Percentiles rank a stretch among this genome's conserved stretches.
phyloP scores from a whole-genome alignment of 164 flowering plant species.

The Echeveria elegans region DNA sequence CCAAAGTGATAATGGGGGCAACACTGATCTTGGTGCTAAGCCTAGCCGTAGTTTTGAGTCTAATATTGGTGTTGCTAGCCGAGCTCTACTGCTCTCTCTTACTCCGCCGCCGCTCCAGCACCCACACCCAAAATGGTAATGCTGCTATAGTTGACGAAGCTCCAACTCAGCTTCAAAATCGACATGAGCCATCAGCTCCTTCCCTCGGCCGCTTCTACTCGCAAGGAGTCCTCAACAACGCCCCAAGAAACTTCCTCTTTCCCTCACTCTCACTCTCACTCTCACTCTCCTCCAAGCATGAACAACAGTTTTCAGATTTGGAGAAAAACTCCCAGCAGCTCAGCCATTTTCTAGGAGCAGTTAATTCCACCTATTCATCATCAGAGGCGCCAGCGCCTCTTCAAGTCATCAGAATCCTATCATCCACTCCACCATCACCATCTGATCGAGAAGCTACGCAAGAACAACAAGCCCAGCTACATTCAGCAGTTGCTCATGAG shows the following conservation, averaged over 20 bases:
- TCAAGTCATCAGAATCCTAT: constrained; percentile 17
- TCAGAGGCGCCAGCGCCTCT: constrained; percentile 12
- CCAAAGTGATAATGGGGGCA: constrained; percentile 69
- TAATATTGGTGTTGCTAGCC: constrained; percentile 56
- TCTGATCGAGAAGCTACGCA: background rate
- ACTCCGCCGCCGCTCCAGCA: constrained; percentile 29
- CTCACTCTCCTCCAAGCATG: constrained; percentile 7
- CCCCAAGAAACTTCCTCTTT: constrained; percentile 61
- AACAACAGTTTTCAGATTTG: background rate
- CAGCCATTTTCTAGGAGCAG: constrained; percentile 15
- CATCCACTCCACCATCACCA: constrained; percentile 18
- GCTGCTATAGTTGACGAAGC: constrained; percentile 9
- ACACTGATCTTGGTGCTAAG: constrained; percentile 48
- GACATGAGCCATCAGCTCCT: constrained; percentile 12
- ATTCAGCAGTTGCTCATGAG: background rate
- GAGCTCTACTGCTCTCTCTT: constrained; percentile 87
- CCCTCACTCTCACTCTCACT: constrained; percentile 18
- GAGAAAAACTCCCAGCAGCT: constrained; percentile 18
- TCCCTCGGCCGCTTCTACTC: constrained; percentile 37
- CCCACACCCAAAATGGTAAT: constrained; percentile 8
- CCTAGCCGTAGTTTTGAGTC: constrained; percentile 49
- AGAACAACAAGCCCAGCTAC: background rate
- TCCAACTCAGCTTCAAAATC: background rate
- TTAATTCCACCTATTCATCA: constrained; percentile 14
- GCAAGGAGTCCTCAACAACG: constrained; percentile 51